Conservation (phyloP, 805 yeast species). For the Metschnikowia orientalis region DNA sequence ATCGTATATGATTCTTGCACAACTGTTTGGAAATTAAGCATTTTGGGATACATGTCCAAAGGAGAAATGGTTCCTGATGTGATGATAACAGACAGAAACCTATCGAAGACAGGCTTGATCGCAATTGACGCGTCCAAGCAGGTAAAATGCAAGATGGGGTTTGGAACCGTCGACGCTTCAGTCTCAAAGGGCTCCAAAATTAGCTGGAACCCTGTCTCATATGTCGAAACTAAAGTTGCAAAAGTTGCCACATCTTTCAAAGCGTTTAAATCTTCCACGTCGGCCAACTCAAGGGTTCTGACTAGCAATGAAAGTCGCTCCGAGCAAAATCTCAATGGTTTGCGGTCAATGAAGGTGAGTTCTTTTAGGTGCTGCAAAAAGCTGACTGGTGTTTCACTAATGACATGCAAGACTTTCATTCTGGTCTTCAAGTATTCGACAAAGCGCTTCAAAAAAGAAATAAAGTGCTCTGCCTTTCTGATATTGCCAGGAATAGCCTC, state of each 20-base stretch:
- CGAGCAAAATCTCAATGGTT: conserved; percentile 88
- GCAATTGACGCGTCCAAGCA: conserved; percentile 98
- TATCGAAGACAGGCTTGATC: conserved; percentile 92
- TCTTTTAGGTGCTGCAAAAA: conserved; percentile 91
- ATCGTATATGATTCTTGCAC: conserved; percentile 92
- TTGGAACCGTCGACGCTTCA: conserved; percentile 90
- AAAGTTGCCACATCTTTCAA: conserved; percentile 93
- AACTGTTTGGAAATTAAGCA: conserved; percentile 91
- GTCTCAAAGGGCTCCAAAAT: conserved; percentile 95
- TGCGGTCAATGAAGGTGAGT: conserved; percentile 84
- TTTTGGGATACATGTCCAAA: conserved; percentile 95
- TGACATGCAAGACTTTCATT: conserved; percentile 96
- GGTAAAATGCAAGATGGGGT: conserved; percentile 88
- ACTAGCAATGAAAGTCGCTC: conserved; percentile 87
- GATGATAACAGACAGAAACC: conserved; percentile 86
- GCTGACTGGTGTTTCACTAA: conserved; percentile 95
- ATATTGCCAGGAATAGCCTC: conserved; percentile 98
- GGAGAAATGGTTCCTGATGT: conserved; percentile 99
- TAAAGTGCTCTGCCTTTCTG: conserved; percentile 93
- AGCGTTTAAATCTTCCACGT: conserved; percentile 89
- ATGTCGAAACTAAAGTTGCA: conserved; percentile 93
- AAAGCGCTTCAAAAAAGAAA: conserved; percentile 86
- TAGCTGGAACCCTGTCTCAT: conserved; percentile 86
- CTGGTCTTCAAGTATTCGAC: conserved; percentile 93
- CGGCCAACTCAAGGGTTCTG: conserved; percentile 79